Evolutionary conservation across 805 yeast species (phyloP).

Genomic region (Wickerhamiella occidentalis): DNA sequence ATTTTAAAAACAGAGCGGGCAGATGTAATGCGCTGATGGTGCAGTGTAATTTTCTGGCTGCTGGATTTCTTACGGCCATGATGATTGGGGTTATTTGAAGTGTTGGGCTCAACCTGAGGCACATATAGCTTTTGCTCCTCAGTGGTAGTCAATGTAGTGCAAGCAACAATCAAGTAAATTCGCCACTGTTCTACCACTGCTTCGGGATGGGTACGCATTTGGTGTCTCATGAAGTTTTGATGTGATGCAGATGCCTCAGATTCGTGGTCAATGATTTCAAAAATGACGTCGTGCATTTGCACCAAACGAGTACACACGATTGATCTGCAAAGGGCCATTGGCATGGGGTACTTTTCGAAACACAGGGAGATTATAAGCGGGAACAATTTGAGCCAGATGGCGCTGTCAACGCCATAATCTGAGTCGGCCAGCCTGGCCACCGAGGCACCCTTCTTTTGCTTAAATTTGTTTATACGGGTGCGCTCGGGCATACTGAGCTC

Average conservation of each 20-base stretch:
- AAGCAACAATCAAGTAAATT: constrained; percentile 76
- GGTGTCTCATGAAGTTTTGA: neutral
- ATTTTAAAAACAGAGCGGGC: constrained; percentile 80
- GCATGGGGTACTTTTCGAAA: constrained; percentile 76
- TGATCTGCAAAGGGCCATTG: constrained; percentile 85
- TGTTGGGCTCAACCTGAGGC: constrained; percentile 30
- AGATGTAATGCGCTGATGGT: constrained; percentile 84
- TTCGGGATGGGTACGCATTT: constrained; percentile 46
- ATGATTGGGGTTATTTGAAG: constrained; percentile 29
- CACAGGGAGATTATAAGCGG: constrained; percentile 62
- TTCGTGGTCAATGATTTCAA: constrained; percentile 23
- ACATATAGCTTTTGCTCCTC: constrained; percentile 69
- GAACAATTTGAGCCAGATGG: constrained; percentile 86
- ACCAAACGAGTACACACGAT: constrained; percentile 81
- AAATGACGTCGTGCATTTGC: constrained; percentile 42
- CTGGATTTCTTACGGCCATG: constrained; percentile 51
- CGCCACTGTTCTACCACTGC: constrained; percentile 77
- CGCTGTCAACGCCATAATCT: constrained; percentile 88
- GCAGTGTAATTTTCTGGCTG: constrained; percentile 67
- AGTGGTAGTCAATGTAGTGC: constrained; percentile 81
- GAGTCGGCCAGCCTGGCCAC: constrained; percentile 75
- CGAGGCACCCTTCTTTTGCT: constrained; percentile 47
- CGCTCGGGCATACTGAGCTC: constrained; percentile 59
- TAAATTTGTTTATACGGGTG: constrained; percentile 52
- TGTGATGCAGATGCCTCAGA: neutral